Percentiles rank a stretch among this genome's conserved stretches.
Evolutionary conservation across 352 stramenopile genomes (phyloP).

Genomic region (Globisporangium cystogenes): DNA sequence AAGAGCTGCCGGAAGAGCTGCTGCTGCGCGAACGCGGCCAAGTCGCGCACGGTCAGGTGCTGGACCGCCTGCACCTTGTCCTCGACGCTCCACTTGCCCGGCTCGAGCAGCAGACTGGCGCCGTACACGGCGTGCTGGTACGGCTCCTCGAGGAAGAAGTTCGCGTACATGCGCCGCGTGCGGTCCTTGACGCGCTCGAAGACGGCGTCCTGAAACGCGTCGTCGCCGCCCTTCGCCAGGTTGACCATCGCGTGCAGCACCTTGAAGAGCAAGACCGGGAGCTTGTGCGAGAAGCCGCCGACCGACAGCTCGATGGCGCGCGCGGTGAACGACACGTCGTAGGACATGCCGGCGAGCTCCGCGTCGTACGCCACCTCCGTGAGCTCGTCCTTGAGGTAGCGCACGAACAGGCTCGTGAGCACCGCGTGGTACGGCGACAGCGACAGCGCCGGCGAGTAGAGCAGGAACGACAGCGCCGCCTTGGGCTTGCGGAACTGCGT

Average conservation of each 20-base stretch:
- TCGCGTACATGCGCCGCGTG: slow-evolving; percentile 79
- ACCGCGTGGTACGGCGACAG: slow-evolving; percentile 61
- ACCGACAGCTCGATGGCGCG: slow-evolving; percentile 78
- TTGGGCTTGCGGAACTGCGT: slow-evolving; percentile 90
- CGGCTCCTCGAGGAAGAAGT: slow-evolving; percentile 85
- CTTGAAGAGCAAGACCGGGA: slow-evolving; percentile 71
- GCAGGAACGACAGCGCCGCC: slow-evolving; percentile 77
- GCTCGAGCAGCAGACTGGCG: slow-evolving; percentile 68
- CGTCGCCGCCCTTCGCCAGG: slow-evolving; percentile 43
- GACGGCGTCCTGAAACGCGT: slow-evolving; percentile 50
- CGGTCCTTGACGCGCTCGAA: slow-evolving; percentile 86
- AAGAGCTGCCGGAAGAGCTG: slow-evolving; percentile 67
- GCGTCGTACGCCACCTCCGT: slow-evolving; percentile 81
- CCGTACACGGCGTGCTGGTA: slow-evolving; percentile 90
- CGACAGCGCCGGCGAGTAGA: slow-evolving; percentile 58
- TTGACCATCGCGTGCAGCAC: slow-evolving; percentile 48
- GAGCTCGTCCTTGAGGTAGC: slow-evolving; percentile 77
- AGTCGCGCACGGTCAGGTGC: slow-evolving; percentile 39
- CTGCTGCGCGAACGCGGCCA: slow-evolving; percentile 41
- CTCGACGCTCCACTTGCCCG: slow-evolving; percentile 72
- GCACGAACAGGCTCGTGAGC: slow-evolving; percentile 66
- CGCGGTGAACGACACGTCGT: slow-evolving; percentile 28
- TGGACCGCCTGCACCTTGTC: slow-evolving; percentile 81
- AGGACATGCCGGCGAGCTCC: slow-evolving; percentile 72
- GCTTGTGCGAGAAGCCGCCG: slow-evolving; percentile 89